A percentile compares a stretch with the other conserved stretches of the same genome.
Conservation (phyloP, 1,284 basidiomycete species). For the Pseudozyma hubeiensis region DNA sequence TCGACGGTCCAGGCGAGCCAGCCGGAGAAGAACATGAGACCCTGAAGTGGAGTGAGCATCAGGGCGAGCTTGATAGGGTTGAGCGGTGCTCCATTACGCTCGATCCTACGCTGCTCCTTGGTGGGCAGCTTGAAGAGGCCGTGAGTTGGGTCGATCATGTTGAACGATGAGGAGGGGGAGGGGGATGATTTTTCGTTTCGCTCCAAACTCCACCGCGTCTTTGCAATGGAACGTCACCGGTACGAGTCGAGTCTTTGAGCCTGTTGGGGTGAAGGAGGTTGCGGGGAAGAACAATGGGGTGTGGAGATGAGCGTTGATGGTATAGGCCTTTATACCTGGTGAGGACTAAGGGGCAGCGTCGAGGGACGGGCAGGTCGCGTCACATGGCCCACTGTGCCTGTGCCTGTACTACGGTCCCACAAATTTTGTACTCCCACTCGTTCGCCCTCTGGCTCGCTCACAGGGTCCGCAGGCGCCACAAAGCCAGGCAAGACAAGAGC, state of each 20-base stretch:
- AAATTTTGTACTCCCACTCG: neutral
- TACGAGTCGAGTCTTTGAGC: too few species aligned
- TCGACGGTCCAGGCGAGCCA: slow-evolving; percentile 65
- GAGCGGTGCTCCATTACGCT: slow-evolving; percentile 57
- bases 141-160: slow-evolving; percentile 60
- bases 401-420: neutral
- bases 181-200: neutral
- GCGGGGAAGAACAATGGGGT: neutral
- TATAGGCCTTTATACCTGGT: too few species aligned
- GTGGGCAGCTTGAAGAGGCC: slow-evolving; percentile 64
- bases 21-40: slow-evolving; percentile 58
- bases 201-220: too few species aligned
- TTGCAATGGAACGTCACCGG: too few species aligned
- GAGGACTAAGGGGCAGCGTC: neutral
- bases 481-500: too few species aligned
- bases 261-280: too few species aligned
- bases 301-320: neutral
- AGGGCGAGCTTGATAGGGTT: slow-evolving; percentile 62
- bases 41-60: slow-evolving; percentile 59
- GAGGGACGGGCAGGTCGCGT: neutral
- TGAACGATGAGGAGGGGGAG: neutral
- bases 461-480: too few species aligned
- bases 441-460: too few species aligned
- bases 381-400: neutral
- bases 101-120: slow-evolving; percentile 57